Base-by-base conservation (phyloP, 2,329 filamentous ascomycete species). In the Exophiala phaeomuriformis region DNA sequence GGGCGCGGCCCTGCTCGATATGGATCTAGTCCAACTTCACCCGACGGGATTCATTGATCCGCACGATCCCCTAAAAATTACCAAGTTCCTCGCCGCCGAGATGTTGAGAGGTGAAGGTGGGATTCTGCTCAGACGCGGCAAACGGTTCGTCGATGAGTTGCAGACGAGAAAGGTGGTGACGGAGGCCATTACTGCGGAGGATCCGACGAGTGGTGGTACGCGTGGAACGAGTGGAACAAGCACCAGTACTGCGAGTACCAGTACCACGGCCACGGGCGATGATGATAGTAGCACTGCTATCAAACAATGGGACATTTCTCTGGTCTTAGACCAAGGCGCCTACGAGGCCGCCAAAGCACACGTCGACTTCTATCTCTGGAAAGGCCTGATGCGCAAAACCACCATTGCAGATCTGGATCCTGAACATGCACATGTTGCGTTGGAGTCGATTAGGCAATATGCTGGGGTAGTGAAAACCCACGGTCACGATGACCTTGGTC, bases 81-180 rank as follows among this genome's bases (percentile, higher is more conserved):
- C 81, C 45, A 85, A 85, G 66, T 80, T 85, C 61, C 74, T 85
- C 3, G 81, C 81, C 0, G 82, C 82, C 0, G 82, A 85, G 65
- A 72, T 82, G 53, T 69, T 85, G 29, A 71, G 82, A 2, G 82
- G 81, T 0, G 81, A 84, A 61, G 82, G 82, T 0, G 82, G 81
- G 0, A 75, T 84, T 3, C 59, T 85, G 30, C 66, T 85, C 5
- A 10, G 47, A 31, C 31, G 52, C 0, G 80, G 80, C 0, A 69
- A 71, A 52, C 68, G 82, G 9, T 84, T 85, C 53, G 69, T 83
- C n/a, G 77, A 85, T 58, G 82, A 85, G 65, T 69, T 84, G 59
- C 72, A 78, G n/a, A 83, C 76, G 1, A 67, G 82, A 2, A 79
- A 83, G 48, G 68, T 75, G 3, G 73, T 84, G 6, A 81, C 80